Conservation (phyloP, 805 yeast genomes). For the Saturnispora diversa region DNA sequence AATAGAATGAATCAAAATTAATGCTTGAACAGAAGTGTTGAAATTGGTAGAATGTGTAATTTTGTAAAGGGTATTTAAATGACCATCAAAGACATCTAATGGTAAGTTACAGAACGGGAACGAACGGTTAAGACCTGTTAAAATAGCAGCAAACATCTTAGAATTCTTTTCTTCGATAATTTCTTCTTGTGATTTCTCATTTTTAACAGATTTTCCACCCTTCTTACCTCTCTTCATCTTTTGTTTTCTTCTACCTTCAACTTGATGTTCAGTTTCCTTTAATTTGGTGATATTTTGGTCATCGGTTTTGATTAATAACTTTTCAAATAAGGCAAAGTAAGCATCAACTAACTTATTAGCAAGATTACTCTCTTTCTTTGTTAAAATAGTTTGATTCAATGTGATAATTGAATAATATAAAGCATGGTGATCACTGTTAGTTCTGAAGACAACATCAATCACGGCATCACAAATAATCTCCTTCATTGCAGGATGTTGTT, state of each 20-base stretch:
- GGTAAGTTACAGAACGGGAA: conserved; percentile 84
- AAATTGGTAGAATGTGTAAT: conserved; percentile 93
- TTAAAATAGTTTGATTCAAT: conserved; percentile 84
- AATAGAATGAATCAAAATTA: conserved; percentile 77
- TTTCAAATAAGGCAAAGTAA: conserved; percentile 81
- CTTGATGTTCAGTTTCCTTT: conserved; percentile 41
- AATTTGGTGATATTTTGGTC: conserved; percentile 32
- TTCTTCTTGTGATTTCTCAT: conserved; percentile 55
- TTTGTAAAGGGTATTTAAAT: conserved; percentile 74
- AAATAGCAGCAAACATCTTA: conserved; percentile 77
- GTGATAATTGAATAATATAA: conserved; percentile 84
- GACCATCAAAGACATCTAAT: conserved; percentile 59
- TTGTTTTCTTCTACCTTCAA: conserved; percentile 59
- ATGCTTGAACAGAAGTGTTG: conserved; percentile 89
- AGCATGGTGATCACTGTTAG: conserved; percentile 74
- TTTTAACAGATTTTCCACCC: conserved; percentile 76
- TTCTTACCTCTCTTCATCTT: conserved; percentile 75
- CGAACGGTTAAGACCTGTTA: conserved; percentile 93
- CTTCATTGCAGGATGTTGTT: conserved; percentile 95
- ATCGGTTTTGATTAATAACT: conserved; percentile 65
- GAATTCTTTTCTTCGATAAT: conserved; percentile 71
- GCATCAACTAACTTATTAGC: conserved; percentile 80
- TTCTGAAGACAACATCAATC: conserved; percentile 69
- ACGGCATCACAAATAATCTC: conserved; percentile 68
- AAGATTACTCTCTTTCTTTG: conserved; percentile 64